Conservation (phyloP, 208 protist species). For the Crithidia sp. region DNA sequence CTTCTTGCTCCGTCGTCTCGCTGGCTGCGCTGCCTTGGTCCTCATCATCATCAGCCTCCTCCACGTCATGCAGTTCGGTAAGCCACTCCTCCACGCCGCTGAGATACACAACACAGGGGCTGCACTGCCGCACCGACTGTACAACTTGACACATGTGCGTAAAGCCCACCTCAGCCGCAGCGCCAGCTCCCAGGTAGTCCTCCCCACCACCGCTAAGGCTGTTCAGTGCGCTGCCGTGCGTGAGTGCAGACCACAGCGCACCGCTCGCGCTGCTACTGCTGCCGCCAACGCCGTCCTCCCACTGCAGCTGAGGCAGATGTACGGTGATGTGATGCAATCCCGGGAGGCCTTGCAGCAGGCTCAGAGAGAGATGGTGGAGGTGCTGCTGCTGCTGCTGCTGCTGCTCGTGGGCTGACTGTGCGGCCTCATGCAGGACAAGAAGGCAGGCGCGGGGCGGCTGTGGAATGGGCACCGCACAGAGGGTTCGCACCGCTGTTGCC, state of each 20-base stretch:
- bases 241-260: slow-evolving; percentile 25
- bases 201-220: slow-evolving; percentile 1
- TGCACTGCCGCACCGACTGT: slow-evolving; percentile 49
- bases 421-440: slow-evolving; percentile 44
- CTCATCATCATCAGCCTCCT: slow-evolving; percentile 24
- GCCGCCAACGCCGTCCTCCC: slow-evolving; percentile 29
- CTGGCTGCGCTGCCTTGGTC: neutral
- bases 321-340: slow-evolving; percentile 25
- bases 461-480: slow-evolving; percentile 67
- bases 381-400: slow-evolving; percentile 35
- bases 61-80: slow-evolving; percentile 17
- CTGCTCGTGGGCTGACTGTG: neutral
- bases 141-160: slow-evolving; percentile 68
- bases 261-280: slow-evolving; percentile 1
- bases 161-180: slow-evolving; percentile 9
- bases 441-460: slow-evolving; percentile 54
- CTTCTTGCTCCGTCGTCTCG: neutral
- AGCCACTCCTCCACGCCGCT: slow-evolving; percentile 73
- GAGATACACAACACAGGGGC: slow-evolving; percentile 72
- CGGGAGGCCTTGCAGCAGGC: slow-evolving; percentile 27
- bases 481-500: slow-evolving; percentile 48
- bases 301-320: slow-evolving; percentile 19
- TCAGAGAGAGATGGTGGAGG: slow-evolving; percentile 47
- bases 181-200: slow-evolving; percentile 11
- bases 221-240: neutral